Evolutionary conservation across 2,329 filamentous ascomycete genomes (phyloP).

Genomic region (Lachnum nothofagi): DNA sequence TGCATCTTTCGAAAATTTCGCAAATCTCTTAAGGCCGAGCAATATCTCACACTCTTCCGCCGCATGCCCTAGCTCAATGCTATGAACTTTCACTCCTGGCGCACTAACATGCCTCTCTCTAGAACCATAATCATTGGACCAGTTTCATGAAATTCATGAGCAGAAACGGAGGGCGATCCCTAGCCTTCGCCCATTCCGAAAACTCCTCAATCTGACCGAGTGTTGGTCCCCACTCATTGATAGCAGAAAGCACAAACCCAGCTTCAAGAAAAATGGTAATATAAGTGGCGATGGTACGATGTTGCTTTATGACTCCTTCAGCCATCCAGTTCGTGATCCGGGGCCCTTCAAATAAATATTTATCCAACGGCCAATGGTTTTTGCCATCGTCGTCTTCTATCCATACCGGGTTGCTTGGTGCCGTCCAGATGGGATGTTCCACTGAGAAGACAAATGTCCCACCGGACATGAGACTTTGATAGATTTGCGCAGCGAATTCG

Average conservation of each 20-base stretch:
- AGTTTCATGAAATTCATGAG: constrained; percentile 26
- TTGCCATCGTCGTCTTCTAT: constrained; percentile 30
- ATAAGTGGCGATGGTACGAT: constrained; percentile 37
- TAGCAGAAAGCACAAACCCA: constrained; percentile 16
- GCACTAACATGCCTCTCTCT: too few relatives aligned
- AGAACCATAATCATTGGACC: background rate
- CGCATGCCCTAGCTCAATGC: too few relatives aligned
- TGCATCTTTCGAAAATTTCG: too few relatives aligned
- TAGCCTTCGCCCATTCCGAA: constrained; percentile 32
- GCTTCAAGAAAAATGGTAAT: constrained; percentile 16
- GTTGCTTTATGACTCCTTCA: constrained; percentile 41
- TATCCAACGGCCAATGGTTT: constrained; percentile 40
- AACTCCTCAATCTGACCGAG: constrained; percentile 24
- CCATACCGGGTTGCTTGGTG: constrained; percentile 34
- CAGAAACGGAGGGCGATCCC: constrained; percentile 35
- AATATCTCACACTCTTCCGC: too few relatives aligned
- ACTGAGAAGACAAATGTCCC: constrained; percentile 67
- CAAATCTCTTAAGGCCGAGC: too few relatives aligned
- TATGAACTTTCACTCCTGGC: too few relatives aligned
- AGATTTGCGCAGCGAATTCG: constrained; percentile 72
- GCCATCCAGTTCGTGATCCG: constrained; percentile 40
- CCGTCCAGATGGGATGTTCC: constrained; percentile 45
- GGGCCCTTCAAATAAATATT: constrained; percentile 40
- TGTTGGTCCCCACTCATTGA: constrained; percentile 20
- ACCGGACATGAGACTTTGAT: constrained; percentile 78